These are phyloP conservation scores for Phytopythium cucurbitacearum DNA, from an alignment of 352 stramenopile species.

Conservation along the genomic window DNA sequence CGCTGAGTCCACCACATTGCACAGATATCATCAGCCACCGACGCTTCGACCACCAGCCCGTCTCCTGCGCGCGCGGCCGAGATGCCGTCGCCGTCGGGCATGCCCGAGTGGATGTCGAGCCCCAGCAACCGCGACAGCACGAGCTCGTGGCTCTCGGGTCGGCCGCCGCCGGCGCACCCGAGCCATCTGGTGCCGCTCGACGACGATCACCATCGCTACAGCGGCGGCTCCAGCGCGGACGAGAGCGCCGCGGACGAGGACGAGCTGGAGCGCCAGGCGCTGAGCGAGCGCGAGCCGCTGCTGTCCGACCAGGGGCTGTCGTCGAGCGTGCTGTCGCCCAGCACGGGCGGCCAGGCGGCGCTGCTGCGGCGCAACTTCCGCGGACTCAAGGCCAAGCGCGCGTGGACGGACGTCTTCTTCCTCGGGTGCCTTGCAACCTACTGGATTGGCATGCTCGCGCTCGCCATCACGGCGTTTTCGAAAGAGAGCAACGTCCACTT, in stretches of 20 bases:
- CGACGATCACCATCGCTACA: conserved; percentile 7
- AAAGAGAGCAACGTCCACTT: conserved; percentile 62
- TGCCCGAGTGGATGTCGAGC: conserved; percentile 10
- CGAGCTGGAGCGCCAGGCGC: conserved; percentile 7
- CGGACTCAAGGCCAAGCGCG: conserved; percentile 32
- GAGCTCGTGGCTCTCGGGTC: conserved; percentile 6
- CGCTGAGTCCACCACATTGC: too few species aligned
- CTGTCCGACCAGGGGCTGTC: conserved; percentile 17
- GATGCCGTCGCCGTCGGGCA: conserved; percentile 6
- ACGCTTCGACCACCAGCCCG: too few species aligned
- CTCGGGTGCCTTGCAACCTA: conserved; percentile 54
- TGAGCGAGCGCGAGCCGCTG: conserved; percentile 43
- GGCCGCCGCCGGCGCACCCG: conserved; percentile 3
- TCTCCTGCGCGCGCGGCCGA: too few species aligned
- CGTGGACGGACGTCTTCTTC: conserved; percentile 56
- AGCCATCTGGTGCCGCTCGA: conserved; percentile 2
- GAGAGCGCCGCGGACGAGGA: conserved; percentile 10
- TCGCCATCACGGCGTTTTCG: conserved; percentile 63
- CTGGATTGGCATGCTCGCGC: conserved; percentile 73
- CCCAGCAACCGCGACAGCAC: conserved; percentile 5
- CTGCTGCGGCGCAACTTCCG: conserved; percentile 40
- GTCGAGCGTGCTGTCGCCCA: conserved; percentile 43
- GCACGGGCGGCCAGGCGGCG: conserved; percentile 29
- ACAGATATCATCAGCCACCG: too few species aligned
- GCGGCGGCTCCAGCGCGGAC: conserved; percentile 17